Evolutionary conservation across 2,329 filamentous ascomycete genomes (phyloP), one percentile per base, ranked within the genome.

Genomic region (Talaromyces sp.): DNA sequence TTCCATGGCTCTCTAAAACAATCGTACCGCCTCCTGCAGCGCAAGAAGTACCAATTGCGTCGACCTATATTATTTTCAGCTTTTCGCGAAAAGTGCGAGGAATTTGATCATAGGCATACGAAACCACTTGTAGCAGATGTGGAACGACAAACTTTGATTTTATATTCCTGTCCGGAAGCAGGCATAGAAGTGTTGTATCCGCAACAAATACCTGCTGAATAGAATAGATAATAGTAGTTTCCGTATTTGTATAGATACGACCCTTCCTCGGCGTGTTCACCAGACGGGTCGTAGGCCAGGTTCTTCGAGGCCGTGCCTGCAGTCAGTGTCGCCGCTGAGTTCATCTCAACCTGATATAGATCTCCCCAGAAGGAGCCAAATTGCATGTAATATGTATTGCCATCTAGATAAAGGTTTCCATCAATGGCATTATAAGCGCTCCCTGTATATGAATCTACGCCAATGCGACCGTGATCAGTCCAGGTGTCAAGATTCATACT

Each of bases 341-440:
- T 71, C 72, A 90, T 82, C 41, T 78, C 72, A 1, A 86, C 85
- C 71, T 87, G 85, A 77, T 85, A 89, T 65, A 91, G 81, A 71
- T 87, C 84, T 7, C 78, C 74, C 87, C 88, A 92, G 81, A 90
- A 91, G 13, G 86, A 89, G 27, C 88, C 89, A 67, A 90, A 91
- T 66, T 81, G 85, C 72, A 88, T 76, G 65, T 82, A 81, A 68
- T 82, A 83, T 2, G 65, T 73, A 9, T 68, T 69, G 41, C 76
- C 77, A 2, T 75, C 78, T 11, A 78, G 71, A 66, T 87, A 74
- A 2, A 88, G 72, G 67, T 84, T 85, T 2, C 79, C 75, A 70
- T 88, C 90, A 70, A 92, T 88, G 50, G 84, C 83, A 69, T 88
- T 88, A 76, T 86, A 88, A 4, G 74, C 63, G 65, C 80, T 82